A percentile compares a stretch with the other conserved stretches of the same genome.
These are phyloP conservation scores for Globisporangium mamillatum DNA, from an alignment of 352 stramenopile species.

Conservation along the genomic window DNA sequence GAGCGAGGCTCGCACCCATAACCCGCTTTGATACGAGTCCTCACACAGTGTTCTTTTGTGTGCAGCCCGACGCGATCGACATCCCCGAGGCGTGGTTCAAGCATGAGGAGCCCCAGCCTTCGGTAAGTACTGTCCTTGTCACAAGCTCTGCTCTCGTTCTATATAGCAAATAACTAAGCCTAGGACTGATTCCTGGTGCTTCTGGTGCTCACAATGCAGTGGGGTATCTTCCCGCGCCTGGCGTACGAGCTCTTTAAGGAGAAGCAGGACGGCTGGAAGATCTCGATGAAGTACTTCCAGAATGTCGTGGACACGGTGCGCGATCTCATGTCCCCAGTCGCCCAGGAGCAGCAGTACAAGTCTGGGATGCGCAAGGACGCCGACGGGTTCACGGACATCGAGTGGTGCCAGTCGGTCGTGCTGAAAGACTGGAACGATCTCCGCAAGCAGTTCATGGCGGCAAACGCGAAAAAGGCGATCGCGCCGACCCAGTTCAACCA, in stretches of 20 bases:
- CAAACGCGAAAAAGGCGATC: conserved; percentile 92
- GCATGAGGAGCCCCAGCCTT: conserved; percentile 81
- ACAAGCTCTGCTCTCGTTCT: not conserved
- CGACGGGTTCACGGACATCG: conserved; percentile 95
- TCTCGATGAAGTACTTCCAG: conserved; percentile 97
- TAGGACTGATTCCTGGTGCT: not conserved
- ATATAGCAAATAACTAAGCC: not conserved
- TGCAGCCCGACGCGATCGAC: conserved; percentile 86
- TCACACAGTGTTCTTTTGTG: not conserved
- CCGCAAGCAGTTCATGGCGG: conserved; percentile 86
- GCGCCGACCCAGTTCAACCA: conserved; percentile 94
- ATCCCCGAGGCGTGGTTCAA: conserved; percentile 94
- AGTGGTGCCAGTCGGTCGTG: conserved; percentile 91
- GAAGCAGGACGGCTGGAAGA: conserved; percentile 95
- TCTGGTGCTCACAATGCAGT: conserved; percentile 29
- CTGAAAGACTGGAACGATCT: conserved; percentile 94
- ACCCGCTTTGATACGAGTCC: not conserved
- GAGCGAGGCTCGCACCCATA: not conserved
- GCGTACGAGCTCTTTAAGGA: conserved; percentile 94
- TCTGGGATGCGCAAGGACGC: conserved; percentile 92
- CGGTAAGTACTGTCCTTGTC: conserved; percentile 25
- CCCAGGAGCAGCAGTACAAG: conserved; percentile 94
- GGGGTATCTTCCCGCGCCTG: conserved; percentile 90
- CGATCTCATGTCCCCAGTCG: conserved; percentile 92
- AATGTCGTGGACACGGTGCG: conserved; percentile 95